Conservation (phyloP, 2,329 filamentous ascomycete species). For the Lasiodiplodia theobromae region DNA sequence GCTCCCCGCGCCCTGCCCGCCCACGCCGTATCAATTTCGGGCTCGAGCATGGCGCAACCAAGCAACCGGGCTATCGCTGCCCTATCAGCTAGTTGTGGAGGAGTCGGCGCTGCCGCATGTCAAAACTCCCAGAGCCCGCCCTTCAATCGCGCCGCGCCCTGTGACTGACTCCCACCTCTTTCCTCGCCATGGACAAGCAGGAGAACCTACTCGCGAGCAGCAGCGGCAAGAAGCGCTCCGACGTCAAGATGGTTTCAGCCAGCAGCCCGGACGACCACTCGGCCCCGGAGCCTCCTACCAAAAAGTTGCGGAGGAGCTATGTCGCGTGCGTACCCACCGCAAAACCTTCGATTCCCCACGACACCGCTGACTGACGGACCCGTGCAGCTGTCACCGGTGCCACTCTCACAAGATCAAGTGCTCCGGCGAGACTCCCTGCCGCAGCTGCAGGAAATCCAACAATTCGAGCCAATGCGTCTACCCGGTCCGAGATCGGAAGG, state of each 20-base stretch:
- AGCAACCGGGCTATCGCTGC: constrained; percentile 27
- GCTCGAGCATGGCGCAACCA: constrained; percentile 19
- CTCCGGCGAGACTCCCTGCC: constrained; percentile 37
- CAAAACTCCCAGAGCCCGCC: constrained; percentile 8
- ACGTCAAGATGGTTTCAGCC: constrained; percentile 9
- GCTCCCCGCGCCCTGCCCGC: constrained; percentile 11
- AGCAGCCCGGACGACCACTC: constrained; percentile 22
- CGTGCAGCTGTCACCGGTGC: constrained; percentile 36
- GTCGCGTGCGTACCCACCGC: constrained; percentile 26
- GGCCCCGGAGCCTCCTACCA: constrained; percentile 23
- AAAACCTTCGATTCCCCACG: background rate
- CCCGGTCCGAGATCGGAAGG: constrained; percentile 36
- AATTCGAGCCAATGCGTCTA: constrained; percentile 33
- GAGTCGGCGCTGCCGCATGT: constrained; percentile 15
- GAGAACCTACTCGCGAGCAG: constrained; percentile 21
- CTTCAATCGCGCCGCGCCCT: background rate
- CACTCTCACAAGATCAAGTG: constrained; percentile 40
- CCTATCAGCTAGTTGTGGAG: constrained; percentile 26
- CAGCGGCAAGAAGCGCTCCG: constrained; percentile 22
- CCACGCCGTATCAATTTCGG: constrained; percentile 26
- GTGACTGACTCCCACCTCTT: background rate
- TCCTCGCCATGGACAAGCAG: constrained; percentile 15
- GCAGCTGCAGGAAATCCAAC: constrained; percentile 34
- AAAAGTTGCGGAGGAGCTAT: constrained; percentile 29
- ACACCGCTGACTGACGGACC: background rate